Base-by-base conservation (phyloP, 441 rosid species). In the Sinapis alba region DNA sequence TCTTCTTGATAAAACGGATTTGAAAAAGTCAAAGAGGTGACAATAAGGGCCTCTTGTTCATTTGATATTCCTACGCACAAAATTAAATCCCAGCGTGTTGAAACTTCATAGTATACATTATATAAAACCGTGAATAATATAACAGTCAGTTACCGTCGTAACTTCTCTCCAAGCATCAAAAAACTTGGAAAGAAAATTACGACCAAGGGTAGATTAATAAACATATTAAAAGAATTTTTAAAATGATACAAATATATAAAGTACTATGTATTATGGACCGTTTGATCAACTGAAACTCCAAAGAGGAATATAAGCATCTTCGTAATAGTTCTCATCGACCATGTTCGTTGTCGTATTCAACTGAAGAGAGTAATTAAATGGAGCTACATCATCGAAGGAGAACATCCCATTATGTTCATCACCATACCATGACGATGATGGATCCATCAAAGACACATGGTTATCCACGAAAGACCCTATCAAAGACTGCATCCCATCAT, bases 261-360 rank as follows among this genome's bases (percentile, higher is more conserved):
- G 0, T 60, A n/a, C n/a, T n/a, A 51, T 78, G 38, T 10, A 78
- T 54, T 41, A 0, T 73, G 34, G 59, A 79, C 76, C 82, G 64
- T 69, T 7, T 41, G 75, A 74, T 86, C 79, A 81, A 83, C 79
- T 78, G 80, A 92, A 92, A 84, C 85, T 88, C 98, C 98, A 92
- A 7, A 92, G 84, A 12, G 85, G 87, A 72, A 90, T 82, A 41
- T 90, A 88, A 20, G 78, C 86, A 62, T 83, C 98, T 24, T 89
- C 93, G 16, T 86, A 84, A 27, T 81, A 83, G 75, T 86, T 88
- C 50, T 89, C 91, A 83, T 60, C 74, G 38, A 51, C 56, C 69
- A 72, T 60, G 18, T 36, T 62, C 21, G 65, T 72, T 53, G 23
- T 62, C 41, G 70, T 45, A 34, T 36, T 76, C 34, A 57, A 8